phyloP scores from a whole-genome alignment of 1,284 basidiomycete genomes.

The Hymenochaete sp. region DNA sequence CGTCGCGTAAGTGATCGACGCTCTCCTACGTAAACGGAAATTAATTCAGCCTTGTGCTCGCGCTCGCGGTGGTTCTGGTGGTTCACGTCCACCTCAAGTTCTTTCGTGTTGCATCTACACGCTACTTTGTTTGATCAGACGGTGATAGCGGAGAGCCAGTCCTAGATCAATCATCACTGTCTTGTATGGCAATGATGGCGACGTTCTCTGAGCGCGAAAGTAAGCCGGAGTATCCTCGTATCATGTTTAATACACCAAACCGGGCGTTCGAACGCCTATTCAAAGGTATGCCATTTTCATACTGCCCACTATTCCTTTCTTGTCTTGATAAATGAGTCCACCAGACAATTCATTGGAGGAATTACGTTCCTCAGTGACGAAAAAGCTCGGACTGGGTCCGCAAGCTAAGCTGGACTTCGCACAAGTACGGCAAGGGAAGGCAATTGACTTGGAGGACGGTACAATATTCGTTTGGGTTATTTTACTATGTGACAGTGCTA shows the following conservation, averaged over 20 bases:
- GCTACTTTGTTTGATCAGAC: too few relatives aligned
- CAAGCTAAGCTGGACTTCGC: constrained; percentile 39
- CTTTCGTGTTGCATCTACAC: too few relatives aligned
- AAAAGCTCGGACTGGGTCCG: constrained; percentile 45
- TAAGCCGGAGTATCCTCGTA: constrained; percentile 35
- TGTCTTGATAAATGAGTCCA: constrained; percentile 6
- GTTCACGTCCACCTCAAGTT: too few relatives aligned
- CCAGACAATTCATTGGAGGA: constrained; percentile 52
- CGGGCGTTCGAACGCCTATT: constrained; percentile 58
- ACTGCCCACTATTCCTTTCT: background rate
- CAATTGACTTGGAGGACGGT: constrained; percentile 69
- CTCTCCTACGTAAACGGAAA: too few relatives aligned
- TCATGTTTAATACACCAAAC: constrained; percentile 44
- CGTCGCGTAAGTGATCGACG: too few relatives aligned
- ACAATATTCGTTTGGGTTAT: constrained; percentile 23
- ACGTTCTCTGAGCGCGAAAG: constrained; percentile 39
- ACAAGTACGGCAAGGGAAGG: constrained; percentile 44
- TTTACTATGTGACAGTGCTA: too few relatives aligned
- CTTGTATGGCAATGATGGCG: constrained; percentile 1
- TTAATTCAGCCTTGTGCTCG: too few relatives aligned
- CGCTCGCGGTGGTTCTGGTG: too few relatives aligned
- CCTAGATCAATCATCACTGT: too few relatives aligned
- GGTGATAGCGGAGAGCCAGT: too few relatives aligned
- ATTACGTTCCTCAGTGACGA: constrained; percentile 45
- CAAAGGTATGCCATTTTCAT: constrained; percentile 37